Conservation (phyloP, 352 stramenopile species). For the Pseudoperonospora humuli region DNA sequence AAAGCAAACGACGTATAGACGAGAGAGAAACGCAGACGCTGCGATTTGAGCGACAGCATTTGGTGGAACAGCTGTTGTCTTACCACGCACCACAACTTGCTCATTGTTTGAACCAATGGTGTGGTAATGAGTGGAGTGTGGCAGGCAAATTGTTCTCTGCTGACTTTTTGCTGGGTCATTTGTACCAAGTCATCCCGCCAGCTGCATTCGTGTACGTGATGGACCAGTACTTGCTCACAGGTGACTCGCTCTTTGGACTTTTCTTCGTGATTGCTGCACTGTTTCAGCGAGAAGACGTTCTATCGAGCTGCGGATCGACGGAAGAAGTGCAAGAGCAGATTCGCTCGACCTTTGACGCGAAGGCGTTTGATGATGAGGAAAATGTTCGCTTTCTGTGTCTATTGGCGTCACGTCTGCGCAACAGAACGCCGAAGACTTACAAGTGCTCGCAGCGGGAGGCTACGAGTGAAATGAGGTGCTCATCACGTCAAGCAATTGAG, state of each 20-base stretch:
- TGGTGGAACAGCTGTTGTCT: slow-evolving; percentile 61
- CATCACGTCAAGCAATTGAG: slow-evolving; percentile 45
- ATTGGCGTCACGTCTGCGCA: slow-evolving; percentile 46
- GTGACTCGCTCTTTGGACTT: slow-evolving; percentile 59
- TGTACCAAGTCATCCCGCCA: slow-evolving; percentile 59
- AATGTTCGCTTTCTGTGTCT: slow-evolving; percentile 56
- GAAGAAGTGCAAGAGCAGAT: slow-evolving; percentile 40
- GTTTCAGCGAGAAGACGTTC: slow-evolving; percentile 31
- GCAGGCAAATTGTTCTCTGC: slow-evolving; percentile 42
- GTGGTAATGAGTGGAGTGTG: slow-evolving; percentile 55
- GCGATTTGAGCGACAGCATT: slow-evolving; percentile 43
- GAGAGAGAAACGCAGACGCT: slow-evolving; percentile 29
- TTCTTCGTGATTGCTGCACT: slow-evolving; percentile 63
- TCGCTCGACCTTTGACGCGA: slow-evolving; percentile 25
- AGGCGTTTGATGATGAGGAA: slow-evolving; percentile 28
- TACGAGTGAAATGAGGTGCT: slow-evolving; percentile 29
- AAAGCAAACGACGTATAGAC: slow-evolving; percentile 20
- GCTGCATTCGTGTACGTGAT: slow-evolving; percentile 60
- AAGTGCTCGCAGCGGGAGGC: slow-evolving; percentile 44
- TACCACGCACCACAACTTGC: slow-evolving; percentile 68
- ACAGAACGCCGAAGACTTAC: slow-evolving; percentile 58
- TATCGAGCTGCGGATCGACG: slow-evolving; percentile 25
- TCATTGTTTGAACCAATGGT: slow-evolving; percentile 68
- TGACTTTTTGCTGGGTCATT: slow-evolving; percentile 53
- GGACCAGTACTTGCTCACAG: slow-evolving; percentile 70